Evolutionary conservation across 441 rosid species (phyloP).

Genomic region (Pelargonium citronellum): DNA sequence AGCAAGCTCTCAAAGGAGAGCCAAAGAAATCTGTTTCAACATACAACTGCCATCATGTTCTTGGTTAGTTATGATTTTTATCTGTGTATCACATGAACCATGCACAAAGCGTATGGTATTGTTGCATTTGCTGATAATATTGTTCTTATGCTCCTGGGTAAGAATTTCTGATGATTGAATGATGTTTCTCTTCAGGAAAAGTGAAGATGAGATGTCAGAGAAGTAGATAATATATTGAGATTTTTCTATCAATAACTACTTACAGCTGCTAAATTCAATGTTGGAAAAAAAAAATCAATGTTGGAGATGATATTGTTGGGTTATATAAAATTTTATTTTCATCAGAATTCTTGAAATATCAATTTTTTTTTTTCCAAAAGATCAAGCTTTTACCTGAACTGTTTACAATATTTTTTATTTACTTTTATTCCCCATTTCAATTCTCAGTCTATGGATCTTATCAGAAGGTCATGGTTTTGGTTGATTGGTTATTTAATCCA

Average conservation of each 20-base stretch:
- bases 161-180: not conserved
- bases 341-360: not conserved
- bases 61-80: not conserved
- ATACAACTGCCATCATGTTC: slow-evolving; percentile 2
- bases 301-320: not conserved
- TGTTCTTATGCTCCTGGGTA: slow-evolving; percentile 6
- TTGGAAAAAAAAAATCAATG: too few relatives aligned
- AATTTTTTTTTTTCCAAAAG: not conserved
- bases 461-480: not conserved
- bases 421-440: not conserved
- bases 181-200: not conserved
- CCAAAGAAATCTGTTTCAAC: slow-evolving; percentile 1
- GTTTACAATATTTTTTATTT: not conserved
- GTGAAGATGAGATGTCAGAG: slow-evolving; percentile 3
- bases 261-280: too few relatives aligned
- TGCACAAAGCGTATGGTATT: not conserved
- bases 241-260: not conserved
- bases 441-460: slow-evolving; percentile 7
- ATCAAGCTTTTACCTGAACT: not conserved
- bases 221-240: not conserved
- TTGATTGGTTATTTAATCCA: too few relatives aligned
- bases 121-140: not conserved
- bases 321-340: not conserved
- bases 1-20: slow-evolving; percentile 4
- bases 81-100: not conserved